Percentiles rank a stretch among this genome's conserved stretches.
phyloP scores from a whole-genome alignment of 2,329 filamentous ascomycete genomes.

The Sporothrix brasiliensis region DNA sequence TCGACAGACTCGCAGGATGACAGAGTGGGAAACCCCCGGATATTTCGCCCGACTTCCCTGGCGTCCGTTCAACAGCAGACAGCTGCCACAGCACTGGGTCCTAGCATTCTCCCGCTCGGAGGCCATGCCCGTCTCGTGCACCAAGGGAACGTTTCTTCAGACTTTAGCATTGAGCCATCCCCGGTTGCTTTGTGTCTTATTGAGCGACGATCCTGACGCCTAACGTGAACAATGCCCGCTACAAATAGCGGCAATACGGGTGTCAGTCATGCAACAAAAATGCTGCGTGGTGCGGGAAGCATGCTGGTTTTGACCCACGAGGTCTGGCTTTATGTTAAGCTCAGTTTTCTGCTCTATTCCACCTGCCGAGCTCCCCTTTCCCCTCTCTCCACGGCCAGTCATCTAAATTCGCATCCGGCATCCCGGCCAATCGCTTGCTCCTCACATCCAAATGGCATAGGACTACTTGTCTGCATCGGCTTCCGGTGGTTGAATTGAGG shows the following conservation, averaged over 20 bases:
- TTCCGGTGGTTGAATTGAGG: slow-evolving; percentile 18
- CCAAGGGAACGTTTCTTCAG: neutral
- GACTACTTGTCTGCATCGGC: slow-evolving; percentile 13
- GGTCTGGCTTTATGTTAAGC: too few species aligned
- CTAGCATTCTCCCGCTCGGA: neutral
- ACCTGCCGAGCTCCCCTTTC: slow-evolving; percentile 21
- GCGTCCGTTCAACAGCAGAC: too few species aligned
- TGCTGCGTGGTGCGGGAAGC: neutral
- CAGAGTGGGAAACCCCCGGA: slow-evolving; percentile 12
- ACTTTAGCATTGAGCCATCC: neutral
- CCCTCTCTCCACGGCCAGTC: slow-evolving; percentile 6
- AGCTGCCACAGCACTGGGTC: too few species aligned
- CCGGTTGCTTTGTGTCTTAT: neutral
- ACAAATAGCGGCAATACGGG: neutral
- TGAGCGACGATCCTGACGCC: neutral
- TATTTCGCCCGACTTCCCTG: neutral
- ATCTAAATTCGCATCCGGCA: slow-evolving; percentile 3
- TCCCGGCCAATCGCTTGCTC: slow-evolving; percentile 20
- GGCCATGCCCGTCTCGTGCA: neutral
- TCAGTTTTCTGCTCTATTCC: neutral
- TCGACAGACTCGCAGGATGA: neutral
- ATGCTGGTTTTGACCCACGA: neutral
- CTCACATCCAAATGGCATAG: slow-evolving; percentile 6
- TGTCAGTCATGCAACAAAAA: slow-evolving; percentile 5
- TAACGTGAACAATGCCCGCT: slow-evolving; percentile 1